Base-by-base conservation (phyloP, 768 basidiomycete species). In the Russula sp. region DNA sequence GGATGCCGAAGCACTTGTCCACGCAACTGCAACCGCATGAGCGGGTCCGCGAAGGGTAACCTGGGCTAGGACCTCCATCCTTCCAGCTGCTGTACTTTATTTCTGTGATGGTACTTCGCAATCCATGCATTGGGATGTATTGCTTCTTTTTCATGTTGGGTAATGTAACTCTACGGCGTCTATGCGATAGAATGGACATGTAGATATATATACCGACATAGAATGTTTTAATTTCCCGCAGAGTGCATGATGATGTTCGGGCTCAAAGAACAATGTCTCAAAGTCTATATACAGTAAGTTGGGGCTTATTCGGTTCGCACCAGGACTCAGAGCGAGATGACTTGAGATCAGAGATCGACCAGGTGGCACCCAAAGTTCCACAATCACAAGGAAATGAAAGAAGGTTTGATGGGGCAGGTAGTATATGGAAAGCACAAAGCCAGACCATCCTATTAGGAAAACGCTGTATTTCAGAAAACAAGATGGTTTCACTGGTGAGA, bases 1-100 rank as follows among this genome's bases (percentile, higher is more conserved):
- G 64, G 64, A 67, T 13, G 66, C 64, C 9, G 64, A 62, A n/a
- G 56, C 48, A 10, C 64, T 67, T 44, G 37, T 67, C 11, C 63
- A 51, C 10, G 45, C 64, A 14, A 65, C 66, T 10, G 52, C 55
- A n/a, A 63, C 54, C 3, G 32, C 47, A 20, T 59, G 48, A 63
- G n/a, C 14, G 20, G 5, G 20, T 6, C 7, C 16, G 45, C 45
- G 27, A 45, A 45, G n/a, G n/a, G 18, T 16, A 44, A 3, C 5
- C 6, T 45, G 16, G 2, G 18, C 18, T n/a, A 20, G 3, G 18
- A 45, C 18, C 42, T 16, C 11, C 4, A 44, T 44, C 18, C 42
- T 44, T 44, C 42, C n/a, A 45, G 9, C 45, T 20, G 1, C n/a
- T 45, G 9, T 20, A 9, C 45, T 45, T 45, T 6, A 1, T 16